Evolutionary conservation across 345 rosid genomes (phyloP).

Genomic region (Rhodamnia argentea): DNA sequence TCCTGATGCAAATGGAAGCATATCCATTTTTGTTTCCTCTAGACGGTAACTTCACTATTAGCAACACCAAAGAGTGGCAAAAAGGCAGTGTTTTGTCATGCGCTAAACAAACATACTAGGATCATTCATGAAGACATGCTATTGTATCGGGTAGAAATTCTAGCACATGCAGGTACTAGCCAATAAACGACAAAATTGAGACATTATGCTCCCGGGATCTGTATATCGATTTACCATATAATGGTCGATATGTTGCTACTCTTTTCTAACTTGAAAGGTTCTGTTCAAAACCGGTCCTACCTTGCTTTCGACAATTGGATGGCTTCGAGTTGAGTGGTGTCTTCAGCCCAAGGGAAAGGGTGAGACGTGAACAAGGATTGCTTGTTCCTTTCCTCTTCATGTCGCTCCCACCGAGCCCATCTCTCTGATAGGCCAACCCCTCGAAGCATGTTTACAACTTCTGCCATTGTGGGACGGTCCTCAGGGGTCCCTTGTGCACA

Average conservation of each 20-base stretch:
- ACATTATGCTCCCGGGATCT: background rate
- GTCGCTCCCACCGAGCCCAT: constrained; percentile 71
- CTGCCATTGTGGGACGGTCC: constrained; percentile 62
- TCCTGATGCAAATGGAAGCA: background rate
- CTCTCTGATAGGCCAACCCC: constrained; percentile 60
- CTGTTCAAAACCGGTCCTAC: constrained; percentile 17
- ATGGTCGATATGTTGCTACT: background rate
- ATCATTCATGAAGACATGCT: background rate
- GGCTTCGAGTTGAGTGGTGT: constrained; percentile 64
- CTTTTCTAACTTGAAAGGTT: background rate
- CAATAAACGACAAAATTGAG: background rate
- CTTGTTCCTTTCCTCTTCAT: constrained; percentile 49
- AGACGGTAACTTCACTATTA: background rate
- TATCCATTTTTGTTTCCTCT: background rate
- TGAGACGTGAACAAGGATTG: constrained; percentile 40
- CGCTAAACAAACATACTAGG: background rate
- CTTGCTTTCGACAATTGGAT: constrained; percentile 70
- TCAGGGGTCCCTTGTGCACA: constrained; percentile 78
- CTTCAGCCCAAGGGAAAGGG: constrained; percentile 61
- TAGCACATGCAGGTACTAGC: background rate
- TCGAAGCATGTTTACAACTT: constrained; percentile 70
- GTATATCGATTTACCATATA: background rate
- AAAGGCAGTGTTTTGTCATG: background rate
- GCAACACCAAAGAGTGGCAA: background rate
- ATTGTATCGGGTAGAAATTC: background rate